Percentiles rank a stretch among this genome's conserved stretches.
Evolutionary conservation across 345 rosid genomes (phyloP).

Genomic region (Arabis alpina): DNA sequence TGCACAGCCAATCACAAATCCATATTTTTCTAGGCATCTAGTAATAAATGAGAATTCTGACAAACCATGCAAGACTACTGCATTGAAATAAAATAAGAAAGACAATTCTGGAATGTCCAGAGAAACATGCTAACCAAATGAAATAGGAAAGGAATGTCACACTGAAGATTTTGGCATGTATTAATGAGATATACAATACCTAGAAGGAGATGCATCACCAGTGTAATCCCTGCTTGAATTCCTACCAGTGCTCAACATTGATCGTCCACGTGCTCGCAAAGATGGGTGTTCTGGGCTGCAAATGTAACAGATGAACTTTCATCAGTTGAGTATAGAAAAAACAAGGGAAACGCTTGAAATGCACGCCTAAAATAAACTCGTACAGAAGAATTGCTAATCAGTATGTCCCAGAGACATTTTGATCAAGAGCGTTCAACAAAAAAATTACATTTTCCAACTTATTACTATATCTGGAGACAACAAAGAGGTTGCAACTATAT

Average conservation of each 20-base stretch:
- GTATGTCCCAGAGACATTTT: not conserved
- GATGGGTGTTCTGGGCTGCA: conserved; percentile 97
- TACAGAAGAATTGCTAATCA: conserved; percentile 6
- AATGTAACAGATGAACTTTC: conserved; percentile 37
- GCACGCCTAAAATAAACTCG: not conserved
- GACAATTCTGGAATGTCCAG: conserved; percentile 15
- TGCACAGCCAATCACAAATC: conserved; percentile 32
- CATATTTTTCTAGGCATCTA: conserved; percentile 1
- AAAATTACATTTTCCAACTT: not conserved
- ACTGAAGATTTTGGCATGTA: conserved; percentile 17
- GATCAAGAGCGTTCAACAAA: not conserved
- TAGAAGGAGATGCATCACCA: conserved; percentile 74
- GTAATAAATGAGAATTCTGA: conserved; percentile 11
- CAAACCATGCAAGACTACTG: not conserved
- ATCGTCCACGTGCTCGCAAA: conserved; percentile 70
- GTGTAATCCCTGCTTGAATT: conserved; percentile 62
- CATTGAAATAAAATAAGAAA: conserved; percentile 5
- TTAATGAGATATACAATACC: conserved; percentile 51
- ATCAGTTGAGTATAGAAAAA: conserved; percentile 24
- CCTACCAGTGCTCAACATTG: conserved; percentile 84
- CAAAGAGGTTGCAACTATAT: conserved; percentile 1
- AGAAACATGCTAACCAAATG: conserved; percentile 20
- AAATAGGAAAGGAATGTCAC: conserved; percentile 13
- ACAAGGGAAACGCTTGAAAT: conserved; percentile 2
- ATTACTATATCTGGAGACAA: conserved; percentile 9